Percentiles rank a stretch among this genome's conserved stretches.
These are phyloP conservation scores for Euphrasia confusa DNA, from an alignment of 257 asterid species.

Conservation along the genomic window DNA sequence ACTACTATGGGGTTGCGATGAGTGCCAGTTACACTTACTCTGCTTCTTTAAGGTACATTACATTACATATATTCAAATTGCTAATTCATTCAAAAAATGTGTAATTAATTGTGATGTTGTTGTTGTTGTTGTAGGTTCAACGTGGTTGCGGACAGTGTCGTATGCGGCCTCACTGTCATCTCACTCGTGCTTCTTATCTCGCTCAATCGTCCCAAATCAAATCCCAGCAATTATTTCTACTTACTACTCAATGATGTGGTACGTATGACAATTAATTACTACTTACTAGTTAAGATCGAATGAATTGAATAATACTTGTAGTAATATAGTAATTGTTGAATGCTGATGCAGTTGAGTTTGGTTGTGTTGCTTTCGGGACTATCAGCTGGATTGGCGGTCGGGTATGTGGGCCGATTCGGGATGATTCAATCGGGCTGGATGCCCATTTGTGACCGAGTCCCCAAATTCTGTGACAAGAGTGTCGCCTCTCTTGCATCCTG, in stretches of 20 bases:
- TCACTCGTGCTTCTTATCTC: constrained; percentile 23
- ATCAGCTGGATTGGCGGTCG: constrained; percentile 39
- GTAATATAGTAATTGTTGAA: too few species aligned
- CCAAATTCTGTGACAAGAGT: constrained; percentile 33
- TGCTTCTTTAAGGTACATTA: background rate
- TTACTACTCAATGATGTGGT: constrained; percentile 45
- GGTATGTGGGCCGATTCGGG: constrained; percentile 37
- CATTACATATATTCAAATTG: too few species aligned
- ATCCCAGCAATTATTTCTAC: constrained; percentile 31
- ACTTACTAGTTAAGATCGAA: too few species aligned
- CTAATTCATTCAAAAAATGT: too few species aligned
- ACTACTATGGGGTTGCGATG: too few species aligned
- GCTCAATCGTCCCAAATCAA: constrained; percentile 29
- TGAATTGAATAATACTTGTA: too few species aligned
- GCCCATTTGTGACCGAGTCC: constrained; percentile 31
- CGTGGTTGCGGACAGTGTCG: constrained; percentile 29
- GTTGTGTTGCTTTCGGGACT: constrained; percentile 37
- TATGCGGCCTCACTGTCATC: constrained; percentile 28
- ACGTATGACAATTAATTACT: too few species aligned
- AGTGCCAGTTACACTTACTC: background rate
- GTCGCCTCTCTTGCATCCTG: constrained; percentile 26
- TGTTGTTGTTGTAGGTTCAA: constrained; percentile 28
- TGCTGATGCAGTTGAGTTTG: constrained; percentile 30
- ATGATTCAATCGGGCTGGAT: constrained; percentile 34
- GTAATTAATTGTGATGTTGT: background rate